Evolutionary conservation across 2,329 filamentous ascomycete genomes (phyloP), one percentile per base, ranked within the genome.

Genomic region (Hypomyces rosellus): DNA sequence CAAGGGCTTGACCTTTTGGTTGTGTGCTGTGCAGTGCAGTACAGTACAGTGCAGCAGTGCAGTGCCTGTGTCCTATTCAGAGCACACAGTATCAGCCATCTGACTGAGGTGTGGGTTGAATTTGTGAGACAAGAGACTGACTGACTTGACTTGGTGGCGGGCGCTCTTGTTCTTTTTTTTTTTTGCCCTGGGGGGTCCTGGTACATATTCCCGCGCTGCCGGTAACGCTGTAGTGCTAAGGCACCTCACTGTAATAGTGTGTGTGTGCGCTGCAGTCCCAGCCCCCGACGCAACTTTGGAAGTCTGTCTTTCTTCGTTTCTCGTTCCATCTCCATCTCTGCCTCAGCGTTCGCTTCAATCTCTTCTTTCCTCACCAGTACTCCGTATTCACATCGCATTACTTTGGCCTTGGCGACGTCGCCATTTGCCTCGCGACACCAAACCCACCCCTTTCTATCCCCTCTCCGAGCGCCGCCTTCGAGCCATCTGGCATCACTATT

Each of bases 161-260:
- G 36, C 39, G 36, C 45, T 16, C 13, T 36, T 45, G 20, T 44
- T 40, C 20, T 18, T 41, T 38, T 38, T 38, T 38, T 13, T 38
- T 38, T 38, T n/a, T n/a, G 12, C 14, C 36, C 36, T 16, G 36
- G 30, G 34, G 18, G 39, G 41, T 39, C 33, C 45, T 16, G 34
- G 34, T 48, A 34, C 49, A 20, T 41, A 45, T 51, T 51, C 49
- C 49, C 49, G 45, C 49, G 49, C 49, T 51, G 45, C 49, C 40
- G 49, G 49, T 48, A 45, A 30, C 45, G 49, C 45, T 38, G 49
- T 40, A 48, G 39, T 41, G 48, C 42, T 36, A 41, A 44, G 45
- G 45, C 49, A 45, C 40, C 25, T 42, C 40, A 40, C 25, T 25
- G 41, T 30, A 33, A 36, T 49, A 33, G 25, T 30, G 25, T 30